Base-by-base conservation (phyloP, 768 basidiomycete genomes). In the Nidula microcarpa region DNA sequence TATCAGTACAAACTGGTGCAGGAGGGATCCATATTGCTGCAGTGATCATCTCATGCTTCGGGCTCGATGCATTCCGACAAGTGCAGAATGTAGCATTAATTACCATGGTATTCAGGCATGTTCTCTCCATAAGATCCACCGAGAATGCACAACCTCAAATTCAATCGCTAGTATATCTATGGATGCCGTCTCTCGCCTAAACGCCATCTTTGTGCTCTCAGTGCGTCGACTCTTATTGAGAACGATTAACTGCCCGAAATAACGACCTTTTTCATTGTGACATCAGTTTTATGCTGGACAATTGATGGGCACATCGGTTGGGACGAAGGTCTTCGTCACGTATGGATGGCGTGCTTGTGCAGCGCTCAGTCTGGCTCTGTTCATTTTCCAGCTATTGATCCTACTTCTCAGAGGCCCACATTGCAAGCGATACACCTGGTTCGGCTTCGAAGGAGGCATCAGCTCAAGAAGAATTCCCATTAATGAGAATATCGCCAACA, bases 281-380 rank as follows among this genome's bases (percentile, higher is more conserved):
- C n/a, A n/a, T n/a, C 49, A 80, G 78, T 66, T 87, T 33, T 90
- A 90, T 66, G 75, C 88, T 23, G 91, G 91, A 0, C 89, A 92
- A 71, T 86, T 91, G 7, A 84, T 87, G 68, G 91, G 91, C 14
- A 91, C 90, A 0, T 77, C 87, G 0, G 85, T 86, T 0, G 85
- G 89, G 33, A 86, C 88, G 0, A 66, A 79, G 33, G 78, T 93
- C 2, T 93, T 89, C 68, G 76, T 86, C 33, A 58, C 70, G 10
- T 70, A 80, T 57, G 91, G 91, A 14, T 92, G 89, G 88, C 75
- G 81, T 33, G 75, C 86, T 0, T 79, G 78, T 1, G 84, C 87
- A 0, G 75, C 74, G 30, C 70, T 89, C 10, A 78, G 78, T 43
- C 63, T 91, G 51, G 87, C 75, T 0, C 79, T 81, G 64, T 75